phyloP scores from a whole-genome alignment of 2,329 filamentous ascomycete genomes.

The Pleoardoris graminearum region DNA sequence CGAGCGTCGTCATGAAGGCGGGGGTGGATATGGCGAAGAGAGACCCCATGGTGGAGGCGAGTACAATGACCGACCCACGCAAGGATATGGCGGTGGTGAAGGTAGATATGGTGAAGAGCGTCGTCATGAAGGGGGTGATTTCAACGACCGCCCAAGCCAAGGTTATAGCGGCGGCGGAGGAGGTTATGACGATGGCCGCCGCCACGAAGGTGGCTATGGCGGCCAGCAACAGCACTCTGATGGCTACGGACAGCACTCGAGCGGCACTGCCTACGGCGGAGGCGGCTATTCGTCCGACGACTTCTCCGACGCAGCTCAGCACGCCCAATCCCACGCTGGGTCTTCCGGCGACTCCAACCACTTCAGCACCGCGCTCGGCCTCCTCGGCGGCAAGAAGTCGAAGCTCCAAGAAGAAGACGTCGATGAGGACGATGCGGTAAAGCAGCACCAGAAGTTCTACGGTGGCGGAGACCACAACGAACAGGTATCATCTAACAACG shows the following conservation, averaged over 20 bases:
- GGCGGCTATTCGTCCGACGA: slow-evolving; percentile 52
- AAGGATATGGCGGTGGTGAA: slow-evolving; percentile 4
- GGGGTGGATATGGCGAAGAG: slow-evolving; percentile 7
- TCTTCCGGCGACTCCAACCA: slow-evolving; percentile 54
- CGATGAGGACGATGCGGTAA: slow-evolving; percentile 68
- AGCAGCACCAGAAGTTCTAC: slow-evolving; percentile 77
- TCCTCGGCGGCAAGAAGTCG: slow-evolving; percentile 59
- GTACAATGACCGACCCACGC: not conserved
- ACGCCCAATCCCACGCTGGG: slow-evolving; percentile 60
- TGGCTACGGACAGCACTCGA: slow-evolving; percentile 48
- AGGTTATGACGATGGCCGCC: slow-evolving; percentile 16
- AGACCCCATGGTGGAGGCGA: not conserved
- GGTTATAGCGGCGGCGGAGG: slow-evolving; percentile 11
- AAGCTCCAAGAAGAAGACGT: slow-evolving; percentile 56
- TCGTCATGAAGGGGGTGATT: slow-evolving; percentile 6
- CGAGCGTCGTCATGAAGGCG: slow-evolving; percentile 3
- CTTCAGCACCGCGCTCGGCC: slow-evolving; percentile 61
- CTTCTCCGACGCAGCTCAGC: slow-evolving; percentile 57
- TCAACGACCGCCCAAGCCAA: slow-evolving; percentile 11
- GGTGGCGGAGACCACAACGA: slow-evolving; percentile 51
- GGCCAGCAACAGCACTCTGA: slow-evolving; percentile 40
- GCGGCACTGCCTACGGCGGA: slow-evolving; percentile 50
- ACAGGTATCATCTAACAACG: slow-evolving; percentile 50
- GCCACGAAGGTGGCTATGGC: slow-evolving; percentile 9
- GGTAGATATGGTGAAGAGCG: slow-evolving; percentile 1